These are phyloP conservation scores for Neurospora hispaniola DNA, from an alignment of 495 filamentous ascomycete species.

Conservation along the genomic window DNA sequence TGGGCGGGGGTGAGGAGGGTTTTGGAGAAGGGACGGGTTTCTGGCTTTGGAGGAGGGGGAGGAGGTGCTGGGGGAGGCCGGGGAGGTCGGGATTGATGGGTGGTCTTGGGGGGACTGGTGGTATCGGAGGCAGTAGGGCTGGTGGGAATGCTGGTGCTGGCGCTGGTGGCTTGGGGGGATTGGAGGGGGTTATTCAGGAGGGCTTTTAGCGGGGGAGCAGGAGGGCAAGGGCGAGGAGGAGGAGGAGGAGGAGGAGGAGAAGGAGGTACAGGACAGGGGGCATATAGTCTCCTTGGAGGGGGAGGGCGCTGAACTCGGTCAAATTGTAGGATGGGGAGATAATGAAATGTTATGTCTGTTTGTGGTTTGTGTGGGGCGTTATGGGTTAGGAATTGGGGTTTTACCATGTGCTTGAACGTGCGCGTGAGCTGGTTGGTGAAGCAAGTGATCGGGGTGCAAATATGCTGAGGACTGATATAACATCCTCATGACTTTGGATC, in stretches of 20 bases:
- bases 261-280: background rate
- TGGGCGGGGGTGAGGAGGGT: constrained; percentile 59
- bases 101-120: background rate
- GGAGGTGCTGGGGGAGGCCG: background rate
- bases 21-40: constrained; percentile 42
- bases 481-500: background rate
- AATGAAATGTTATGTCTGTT: background rate
- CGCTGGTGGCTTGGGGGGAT: background rate
- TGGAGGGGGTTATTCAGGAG: background rate
- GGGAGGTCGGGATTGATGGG: background rate
- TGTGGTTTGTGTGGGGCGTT: background rate
- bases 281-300: constrained; percentile 14
- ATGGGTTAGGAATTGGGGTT: background rate
- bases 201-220: background rate
- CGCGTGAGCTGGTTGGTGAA: background rate
- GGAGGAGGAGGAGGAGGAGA: background rate
- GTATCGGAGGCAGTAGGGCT: background rate
- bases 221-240: background rate
- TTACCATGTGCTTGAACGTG: background rate
- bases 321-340: background rate
- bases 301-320: background rate
- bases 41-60: background rate
- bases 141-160: background rate
- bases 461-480: background rate
- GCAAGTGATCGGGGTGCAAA: background rate